A percentile compares a stretch with the other conserved stretches of the same genome.
Conservation (phyloP, 768 basidiomycete species). For the Hirschioporus abietinus region DNA sequence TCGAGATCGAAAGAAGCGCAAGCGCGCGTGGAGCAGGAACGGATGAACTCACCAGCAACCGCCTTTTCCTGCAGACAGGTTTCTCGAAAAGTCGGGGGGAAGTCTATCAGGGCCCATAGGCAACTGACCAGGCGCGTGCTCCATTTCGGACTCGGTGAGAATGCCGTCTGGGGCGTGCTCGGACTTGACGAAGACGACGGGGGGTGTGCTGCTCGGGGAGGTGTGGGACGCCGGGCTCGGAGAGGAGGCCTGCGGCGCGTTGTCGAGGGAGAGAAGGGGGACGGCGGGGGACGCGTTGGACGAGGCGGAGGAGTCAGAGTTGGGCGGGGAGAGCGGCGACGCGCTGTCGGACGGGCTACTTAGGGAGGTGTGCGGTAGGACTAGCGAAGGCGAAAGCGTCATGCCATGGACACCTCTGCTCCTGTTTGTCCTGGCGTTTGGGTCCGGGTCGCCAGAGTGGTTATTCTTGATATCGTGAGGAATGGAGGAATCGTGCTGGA, state of each 20-base stretch:
- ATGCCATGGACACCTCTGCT: not conserved
- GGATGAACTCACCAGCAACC: constrained; percentile 68
- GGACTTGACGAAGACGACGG: not conserved
- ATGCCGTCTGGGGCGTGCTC: not conserved
- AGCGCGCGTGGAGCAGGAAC: constrained; percentile 8
- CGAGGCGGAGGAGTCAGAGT: not conserved
- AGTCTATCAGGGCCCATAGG: constrained; percentile 32
- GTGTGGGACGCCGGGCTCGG: not conserved
- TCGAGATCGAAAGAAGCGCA: constrained; percentile 1
- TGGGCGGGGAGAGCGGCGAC: constrained; percentile 3
- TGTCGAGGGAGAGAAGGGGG: not conserved
- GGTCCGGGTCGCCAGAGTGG: not conserved
- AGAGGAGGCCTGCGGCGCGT: not conserved
- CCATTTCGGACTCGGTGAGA: not conserved
- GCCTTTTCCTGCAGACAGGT: constrained; percentile 56
- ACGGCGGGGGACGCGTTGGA: constrained; percentile 3
- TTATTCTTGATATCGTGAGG: not conserved
- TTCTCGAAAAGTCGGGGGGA: constrained; percentile 46
- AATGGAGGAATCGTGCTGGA: not conserved
- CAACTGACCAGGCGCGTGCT: constrained; percentile 2
- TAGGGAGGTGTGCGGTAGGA: not conserved
- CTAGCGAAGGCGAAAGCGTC: not conserved
- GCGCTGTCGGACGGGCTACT: not conserved
- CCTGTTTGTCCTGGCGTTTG: not conserved
- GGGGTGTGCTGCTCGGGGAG: constrained; percentile 6